Conservation (phyloP, 2,329 filamentous ascomycete genomes). For the Colletotrichum tofieldiae region DNA sequence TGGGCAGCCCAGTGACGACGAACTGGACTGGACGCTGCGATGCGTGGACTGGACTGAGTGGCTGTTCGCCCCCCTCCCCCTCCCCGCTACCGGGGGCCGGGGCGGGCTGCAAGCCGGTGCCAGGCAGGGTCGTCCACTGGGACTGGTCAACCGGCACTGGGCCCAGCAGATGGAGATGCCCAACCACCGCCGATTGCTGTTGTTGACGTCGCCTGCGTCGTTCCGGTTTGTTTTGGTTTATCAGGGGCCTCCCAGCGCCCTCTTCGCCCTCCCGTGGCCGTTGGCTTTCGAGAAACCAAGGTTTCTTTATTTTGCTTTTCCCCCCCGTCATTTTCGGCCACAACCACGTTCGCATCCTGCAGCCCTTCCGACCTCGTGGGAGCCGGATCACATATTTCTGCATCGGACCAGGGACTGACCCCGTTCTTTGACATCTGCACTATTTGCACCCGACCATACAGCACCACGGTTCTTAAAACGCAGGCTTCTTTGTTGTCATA, state of each 20-base stretch:
- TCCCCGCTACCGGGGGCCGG: background rate
- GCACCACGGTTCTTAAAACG: background rate
- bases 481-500: background rate
- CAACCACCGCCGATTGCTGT: constrained; percentile 33
- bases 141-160: constrained; percentile 14
- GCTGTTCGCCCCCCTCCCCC: background rate
- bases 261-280: background rate
- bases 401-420: constrained; percentile 1
- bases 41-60: background rate
- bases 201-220: constrained; percentile 13
- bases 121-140: background rate
- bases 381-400: constrained; percentile 24
- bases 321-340: constrained; percentile 3
- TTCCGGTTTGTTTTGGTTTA: constrained; percentile 2
- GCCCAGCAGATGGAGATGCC: constrained; percentile 22
- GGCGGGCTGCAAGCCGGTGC: background rate
- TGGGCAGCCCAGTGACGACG: constrained; percentile 1
- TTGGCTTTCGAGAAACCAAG: background rate
- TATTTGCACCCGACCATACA: background rate
- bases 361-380: constrained; percentile 33
- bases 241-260: background rate
- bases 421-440: constrained; percentile 8
- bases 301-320: background rate
- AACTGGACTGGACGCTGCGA: background rate
- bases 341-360: constrained; percentile 22